Evolutionary conservation across 2,329 filamentous ascomycete genomes (phyloP), one percentile per base, ranked within the genome.

Genomic region (Sarocladium kiliense): DNA sequence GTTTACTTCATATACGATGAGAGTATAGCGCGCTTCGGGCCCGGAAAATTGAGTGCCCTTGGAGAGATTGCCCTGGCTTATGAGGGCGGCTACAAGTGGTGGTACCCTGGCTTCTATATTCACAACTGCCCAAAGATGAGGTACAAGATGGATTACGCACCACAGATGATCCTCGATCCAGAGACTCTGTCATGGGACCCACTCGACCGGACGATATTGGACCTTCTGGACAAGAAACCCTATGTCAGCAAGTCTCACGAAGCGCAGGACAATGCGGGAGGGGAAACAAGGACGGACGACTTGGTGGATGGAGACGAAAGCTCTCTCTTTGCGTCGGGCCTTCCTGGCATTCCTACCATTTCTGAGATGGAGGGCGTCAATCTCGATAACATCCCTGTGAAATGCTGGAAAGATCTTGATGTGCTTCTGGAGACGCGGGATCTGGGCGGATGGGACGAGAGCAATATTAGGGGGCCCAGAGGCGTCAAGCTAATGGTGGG

Each of bases 1-100:
- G 89, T 94, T 11, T 94, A 94, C 71, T 90, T 94, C 65, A 72
- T 94, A 58, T 94, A 94, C 64, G 82, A 92, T 63, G 84, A 86
- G 63, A 88, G 87, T 59, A 83, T 91, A 54, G 83, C 88, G 61
- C 76, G 78, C 56, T 85, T 82, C 71, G 79, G 79, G 23, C 87
- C 89, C 27, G 89, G 89, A 1, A 94, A 93, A 68, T 70, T 93
- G 4, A 85, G 87, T 34, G 89, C 89, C 1, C 67, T 93, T 58
- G 75, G 85, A 58, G 89, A 94, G 68, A 87, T 89, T 58, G 76
- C 84, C 0, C 68, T 94, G 26, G 86, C 89, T 0, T 71, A 78
- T 2, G 88, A 93, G 64, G 76, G 75, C 5, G 85, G 82, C 0
- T 91, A 92, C 62, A 73, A 79, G 42, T 91, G 83, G 76, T 94